Conservation (phyloP, 2,329 filamentous ascomycete species). For the Colletotrichum sp. region DNA sequence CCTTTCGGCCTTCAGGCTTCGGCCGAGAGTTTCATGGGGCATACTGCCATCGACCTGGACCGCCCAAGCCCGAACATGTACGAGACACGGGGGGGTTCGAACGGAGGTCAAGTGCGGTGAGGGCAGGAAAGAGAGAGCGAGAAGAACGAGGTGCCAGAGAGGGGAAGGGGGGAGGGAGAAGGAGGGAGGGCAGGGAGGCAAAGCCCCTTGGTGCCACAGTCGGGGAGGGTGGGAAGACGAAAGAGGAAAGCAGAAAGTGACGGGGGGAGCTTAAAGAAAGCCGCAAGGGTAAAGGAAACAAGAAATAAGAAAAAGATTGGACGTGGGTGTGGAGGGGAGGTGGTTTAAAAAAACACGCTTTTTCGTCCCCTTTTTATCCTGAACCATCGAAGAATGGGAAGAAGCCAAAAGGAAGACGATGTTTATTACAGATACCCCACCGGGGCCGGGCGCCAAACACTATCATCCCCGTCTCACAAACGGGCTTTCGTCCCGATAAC, state of each 20-base stretch:
- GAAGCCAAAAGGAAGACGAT: neutral
- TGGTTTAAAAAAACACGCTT: neutral
- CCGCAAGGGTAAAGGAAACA: neutral
- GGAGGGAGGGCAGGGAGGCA: neutral
- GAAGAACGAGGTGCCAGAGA: neutral
- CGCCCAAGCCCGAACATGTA: neutral
- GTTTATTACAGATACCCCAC: neutral
- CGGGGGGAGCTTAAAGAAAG: neutral
- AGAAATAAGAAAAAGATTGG: neutral
- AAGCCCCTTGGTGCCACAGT: too few relatives aligned
- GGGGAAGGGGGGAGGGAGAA: neutral
- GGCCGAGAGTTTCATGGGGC: neutral
- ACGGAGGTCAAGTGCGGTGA: neutral
- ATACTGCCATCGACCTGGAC: neutral
- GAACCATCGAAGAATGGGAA: neutral
- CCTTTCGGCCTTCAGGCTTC: neutral
- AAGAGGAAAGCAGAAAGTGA: neutral
- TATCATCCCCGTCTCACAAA: neutral
- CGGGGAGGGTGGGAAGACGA: neutral
- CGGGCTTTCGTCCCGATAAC: slow-evolving; percentile 3
- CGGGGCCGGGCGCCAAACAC: neutral
- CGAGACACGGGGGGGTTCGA: neutral
- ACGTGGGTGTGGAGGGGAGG: neutral
- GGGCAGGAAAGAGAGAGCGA: too few relatives aligned
- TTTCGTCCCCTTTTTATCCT: neutral